Percentiles rank a stretch among this genome's conserved stretches.
phyloP scores from a whole-genome alignment of 2,329 filamentous ascomycete species.

The Sordariomycetes sp. region DNA sequence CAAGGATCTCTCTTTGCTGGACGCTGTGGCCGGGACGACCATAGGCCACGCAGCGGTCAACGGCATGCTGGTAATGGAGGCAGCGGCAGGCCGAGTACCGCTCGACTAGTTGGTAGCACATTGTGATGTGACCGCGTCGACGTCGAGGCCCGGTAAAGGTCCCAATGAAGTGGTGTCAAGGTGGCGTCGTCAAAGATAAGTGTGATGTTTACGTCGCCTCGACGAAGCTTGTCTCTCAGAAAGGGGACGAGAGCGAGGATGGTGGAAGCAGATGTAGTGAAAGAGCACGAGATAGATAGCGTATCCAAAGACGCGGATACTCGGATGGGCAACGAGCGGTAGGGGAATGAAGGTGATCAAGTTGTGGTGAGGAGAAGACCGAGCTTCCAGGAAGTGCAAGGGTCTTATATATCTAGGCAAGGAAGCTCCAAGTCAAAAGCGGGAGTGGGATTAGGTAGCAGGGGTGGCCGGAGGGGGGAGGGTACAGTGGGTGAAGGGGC shows the following conservation, averaged over 20 bases:
- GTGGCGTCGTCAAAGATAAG: neutral
- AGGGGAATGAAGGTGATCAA: neutral
- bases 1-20: conserved; percentile 66
- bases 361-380: conserved; percentile 5
- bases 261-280: neutral
- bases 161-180: neutral
- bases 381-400: conserved; percentile 7
- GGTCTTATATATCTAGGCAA: neutral
- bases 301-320: neutral
- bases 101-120: conserved; percentile 85
- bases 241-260: neutral
- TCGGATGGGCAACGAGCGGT: neutral
- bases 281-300: neutral
- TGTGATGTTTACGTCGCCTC: neutral
- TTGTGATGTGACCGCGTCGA: conserved; percentile 25
- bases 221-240: neutral
- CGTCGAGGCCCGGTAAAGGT: neutral
- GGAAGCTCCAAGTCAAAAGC: neutral
- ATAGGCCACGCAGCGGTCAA: conserved; percentile 72
- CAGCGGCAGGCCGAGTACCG: conserved; percentile 80
- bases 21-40: conserved; percentile 62
- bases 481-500: conserved; percentile 4
- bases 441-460: neutral
- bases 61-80: conserved; percentile 76
- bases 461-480: neutral